Conservation (phyloP, 371 early-diverging fungal species). For the Apophysomyces trapeziformis region DNA sequence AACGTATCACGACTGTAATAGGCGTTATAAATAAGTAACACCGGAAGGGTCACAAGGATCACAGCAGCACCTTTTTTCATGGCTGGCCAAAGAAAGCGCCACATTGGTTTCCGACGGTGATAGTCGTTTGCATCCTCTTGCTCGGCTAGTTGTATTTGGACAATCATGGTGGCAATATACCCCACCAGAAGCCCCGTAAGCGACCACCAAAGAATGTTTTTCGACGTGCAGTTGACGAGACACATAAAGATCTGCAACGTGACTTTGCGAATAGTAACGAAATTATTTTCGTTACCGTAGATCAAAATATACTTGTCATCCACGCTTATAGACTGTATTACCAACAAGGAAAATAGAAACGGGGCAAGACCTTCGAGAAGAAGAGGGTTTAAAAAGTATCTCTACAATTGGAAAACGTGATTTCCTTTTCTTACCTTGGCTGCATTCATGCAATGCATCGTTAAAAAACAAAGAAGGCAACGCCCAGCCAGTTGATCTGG, state of each 20-base stretch:
- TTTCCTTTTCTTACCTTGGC: conserved; percentile 35
- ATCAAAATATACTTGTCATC: conserved; percentile 38
- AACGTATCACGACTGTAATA: conserved; percentile 36
- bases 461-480: conserved; percentile 52
- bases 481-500: conserved; percentile 49
- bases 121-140: conserved; percentile 16
- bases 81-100: conserved; percentile 18
- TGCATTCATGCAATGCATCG: conserved; percentile 56
- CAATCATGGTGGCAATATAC: conserved; percentile 31
- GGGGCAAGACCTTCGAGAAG: conserved; percentile 43
- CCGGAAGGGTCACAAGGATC: conserved; percentile 12
- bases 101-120: conserved; percentile 21
- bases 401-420: too few species aligned
- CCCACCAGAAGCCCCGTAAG: conserved; percentile 46
- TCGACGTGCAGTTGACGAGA: conserved; percentile 42
- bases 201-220: conserved; percentile 59
- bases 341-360: conserved; percentile 47
- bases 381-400: too few species aligned
- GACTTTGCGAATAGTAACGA: conserved; percentile 37
- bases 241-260: conserved; percentile 43
- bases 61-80: conserved; percentile 20
- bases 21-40: conserved; percentile 33
- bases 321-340: conserved; percentile 46
- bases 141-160: conserved; percentile 21
- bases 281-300: conserved; percentile 29